phyloP scores from a whole-genome alignment of 768 basidiomycete species.

The Chalciporus pseudorubinellus region DNA sequence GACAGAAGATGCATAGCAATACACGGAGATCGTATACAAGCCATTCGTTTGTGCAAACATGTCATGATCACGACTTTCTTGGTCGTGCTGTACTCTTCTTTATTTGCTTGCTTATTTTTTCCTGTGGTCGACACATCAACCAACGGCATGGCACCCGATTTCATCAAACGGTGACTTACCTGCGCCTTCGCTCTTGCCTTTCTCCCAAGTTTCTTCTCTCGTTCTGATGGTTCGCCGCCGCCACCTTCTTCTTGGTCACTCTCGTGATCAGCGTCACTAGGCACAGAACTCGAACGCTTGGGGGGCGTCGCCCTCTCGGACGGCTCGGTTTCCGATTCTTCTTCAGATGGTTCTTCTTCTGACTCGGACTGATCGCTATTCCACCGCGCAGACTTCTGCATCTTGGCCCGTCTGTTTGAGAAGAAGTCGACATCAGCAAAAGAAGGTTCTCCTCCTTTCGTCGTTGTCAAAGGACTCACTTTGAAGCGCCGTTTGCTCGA shows the following conservation, averaged over 20 bases:
- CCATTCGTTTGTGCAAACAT: not conserved
- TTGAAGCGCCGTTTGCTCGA: conserved; percentile 26
- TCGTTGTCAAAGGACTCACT: conserved; percentile 15
- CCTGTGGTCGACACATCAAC: conserved; percentile 15
- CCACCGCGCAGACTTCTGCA: conserved; percentile 28
- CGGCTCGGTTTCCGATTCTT: conserved; percentile 42
- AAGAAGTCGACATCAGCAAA: conserved; percentile 8
- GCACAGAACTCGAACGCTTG: conserved; percentile 35
- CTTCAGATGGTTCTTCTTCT: conserved; percentile 29
- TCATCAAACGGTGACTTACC: conserved; percentile 23
- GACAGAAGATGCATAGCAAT: conserved; percentile 13
- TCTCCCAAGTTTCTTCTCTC: conserved; percentile 37
- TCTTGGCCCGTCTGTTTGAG: conserved; percentile 27
- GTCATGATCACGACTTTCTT: conserved; percentile 25
- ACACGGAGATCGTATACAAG: conserved; percentile 12
- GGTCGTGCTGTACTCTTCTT: conserved; percentile 24
- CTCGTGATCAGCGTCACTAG: conserved; percentile 34
- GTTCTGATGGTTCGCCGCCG: conserved; percentile 27
- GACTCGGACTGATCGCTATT: conserved; percentile 33
- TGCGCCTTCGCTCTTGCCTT: conserved; percentile 41
- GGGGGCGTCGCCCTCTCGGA: conserved; percentile 22
- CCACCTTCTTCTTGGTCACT: conserved; percentile 31
- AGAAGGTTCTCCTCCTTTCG: not conserved
- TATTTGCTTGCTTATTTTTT: conserved; percentile 29
- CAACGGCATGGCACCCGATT: not conserved